Conservation (phyloP, 768 basidiomycete genomes). For the Pleurotus pulmonarius region DNA sequence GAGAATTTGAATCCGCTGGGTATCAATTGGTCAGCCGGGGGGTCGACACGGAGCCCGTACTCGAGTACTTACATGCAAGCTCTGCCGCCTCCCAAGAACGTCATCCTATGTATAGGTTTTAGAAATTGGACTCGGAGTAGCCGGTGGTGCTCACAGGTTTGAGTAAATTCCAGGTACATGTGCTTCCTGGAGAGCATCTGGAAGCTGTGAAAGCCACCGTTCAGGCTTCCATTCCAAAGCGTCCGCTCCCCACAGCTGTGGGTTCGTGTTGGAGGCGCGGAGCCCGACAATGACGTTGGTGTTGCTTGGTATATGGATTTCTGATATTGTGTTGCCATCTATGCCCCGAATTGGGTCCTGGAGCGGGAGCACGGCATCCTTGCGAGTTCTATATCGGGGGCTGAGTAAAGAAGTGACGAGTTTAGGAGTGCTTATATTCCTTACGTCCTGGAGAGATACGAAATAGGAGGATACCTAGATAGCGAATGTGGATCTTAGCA, state of each 20-base stretch:
- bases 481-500: not conserved
- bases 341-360: conserved; percentile 24
- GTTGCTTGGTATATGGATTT: conserved; percentile 22
- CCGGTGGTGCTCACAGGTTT: conserved; percentile 22
- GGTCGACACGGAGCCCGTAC: not conserved
- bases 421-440: not conserved
- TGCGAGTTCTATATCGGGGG: conserved; percentile 15
- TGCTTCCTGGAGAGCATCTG: conserved; percentile 26
- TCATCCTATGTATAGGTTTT: conserved; percentile 24
- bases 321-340: conserved; percentile 21
- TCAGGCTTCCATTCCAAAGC: conserved; percentile 43
- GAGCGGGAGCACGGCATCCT: conserved; percentile 31
- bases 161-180: conserved; percentile 32
- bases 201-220: conserved; percentile 37
- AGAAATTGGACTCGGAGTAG: too few species aligned
- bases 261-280: conserved; percentile 29
- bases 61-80: conserved; percentile 38
- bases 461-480: conserved; percentile 22
- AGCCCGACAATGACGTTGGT: conserved; percentile 24
- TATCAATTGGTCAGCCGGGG: too few species aligned
- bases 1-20: conserved; percentile 40
- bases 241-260: conserved; percentile 38
- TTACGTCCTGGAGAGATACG: conserved; percentile 19
- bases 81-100: conserved; percentile 39
- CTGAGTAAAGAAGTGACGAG: not conserved